phyloP scores from a whole-genome alignment of 2,329 filamentous ascomycete genomes.

The Akanthomyces uredinophilus region DNA sequence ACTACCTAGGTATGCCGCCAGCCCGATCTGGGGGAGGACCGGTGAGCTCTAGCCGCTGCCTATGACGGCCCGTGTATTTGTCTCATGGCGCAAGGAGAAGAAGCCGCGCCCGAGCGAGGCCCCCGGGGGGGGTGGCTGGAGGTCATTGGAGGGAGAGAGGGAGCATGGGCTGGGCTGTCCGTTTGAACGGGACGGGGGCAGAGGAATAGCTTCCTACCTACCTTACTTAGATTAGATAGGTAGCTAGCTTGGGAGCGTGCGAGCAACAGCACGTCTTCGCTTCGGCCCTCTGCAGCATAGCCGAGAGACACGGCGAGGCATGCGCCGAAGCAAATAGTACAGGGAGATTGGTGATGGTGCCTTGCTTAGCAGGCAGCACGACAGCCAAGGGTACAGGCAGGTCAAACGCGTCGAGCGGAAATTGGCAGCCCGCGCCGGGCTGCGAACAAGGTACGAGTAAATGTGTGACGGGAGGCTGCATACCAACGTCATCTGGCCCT shows the following conservation, averaged over 20 bases:
- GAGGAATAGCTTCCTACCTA: too few relatives aligned
- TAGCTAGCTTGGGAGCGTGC: too few relatives aligned
- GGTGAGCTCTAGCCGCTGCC: too few relatives aligned
- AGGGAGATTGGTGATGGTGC: too few relatives aligned
- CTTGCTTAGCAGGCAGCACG: too few relatives aligned
- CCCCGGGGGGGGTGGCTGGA: too few relatives aligned
- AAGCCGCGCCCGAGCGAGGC: too few relatives aligned
- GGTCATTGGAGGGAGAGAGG: too few relatives aligned
- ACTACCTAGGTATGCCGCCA: background rate
- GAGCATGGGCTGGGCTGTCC: background rate
- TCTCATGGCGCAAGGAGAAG: too few relatives aligned
- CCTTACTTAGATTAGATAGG: too few relatives aligned
- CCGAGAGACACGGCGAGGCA: background rate
- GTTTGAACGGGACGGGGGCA: background rate
- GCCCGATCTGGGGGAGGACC: background rate
- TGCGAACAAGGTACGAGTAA: background rate
- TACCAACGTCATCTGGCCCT: conserved; percentile 1
- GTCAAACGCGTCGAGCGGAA: background rate
- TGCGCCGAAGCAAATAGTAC: background rate
- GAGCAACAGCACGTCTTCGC: background rate
- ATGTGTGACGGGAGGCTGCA: background rate
- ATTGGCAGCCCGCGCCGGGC: background rate
- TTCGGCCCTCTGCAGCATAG: background rate
- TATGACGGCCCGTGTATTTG: too few relatives aligned
- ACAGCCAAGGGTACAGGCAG: too few relatives aligned